phyloP scores from a whole-genome alignment of 208 protist genomes.

The Wallacemonas sp. region DNA sequence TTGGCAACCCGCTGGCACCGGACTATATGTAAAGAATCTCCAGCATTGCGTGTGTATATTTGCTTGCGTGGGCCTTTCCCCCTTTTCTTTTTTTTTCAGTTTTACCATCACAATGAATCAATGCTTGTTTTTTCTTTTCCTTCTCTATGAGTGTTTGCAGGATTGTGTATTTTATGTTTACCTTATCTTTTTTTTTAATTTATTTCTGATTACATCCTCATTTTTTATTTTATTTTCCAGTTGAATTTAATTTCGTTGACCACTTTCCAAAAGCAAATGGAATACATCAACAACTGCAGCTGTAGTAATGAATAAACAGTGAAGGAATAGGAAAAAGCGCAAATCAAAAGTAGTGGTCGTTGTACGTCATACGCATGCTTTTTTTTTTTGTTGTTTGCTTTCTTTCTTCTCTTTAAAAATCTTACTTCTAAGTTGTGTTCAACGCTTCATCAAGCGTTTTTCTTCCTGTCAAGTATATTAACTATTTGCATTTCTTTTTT shows the following conservation, averaged over 20 bases:
- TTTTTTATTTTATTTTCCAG: not conserved
- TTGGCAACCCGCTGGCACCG: not conserved
- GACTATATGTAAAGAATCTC: not conserved
- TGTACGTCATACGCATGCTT: not conserved
- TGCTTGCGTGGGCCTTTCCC: not conserved
- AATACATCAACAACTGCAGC: too few species aligned
- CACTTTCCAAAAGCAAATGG: too few species aligned
- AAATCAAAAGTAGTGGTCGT: not conserved
- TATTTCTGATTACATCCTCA: not conserved
- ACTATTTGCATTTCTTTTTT: too few species aligned
- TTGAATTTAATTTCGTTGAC: too few species aligned
- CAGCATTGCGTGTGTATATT: too few species aligned
- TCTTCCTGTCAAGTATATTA: too few species aligned
- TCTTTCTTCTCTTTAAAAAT: too few species aligned
- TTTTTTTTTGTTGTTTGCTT: too few species aligned
- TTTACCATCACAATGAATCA: not conserved
- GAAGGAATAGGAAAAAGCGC: too few species aligned
- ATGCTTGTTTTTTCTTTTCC: not conserved
- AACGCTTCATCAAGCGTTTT: too few species aligned
- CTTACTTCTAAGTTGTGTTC: too few species aligned
- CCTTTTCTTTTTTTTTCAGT: not conserved
- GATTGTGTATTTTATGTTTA: not conserved
- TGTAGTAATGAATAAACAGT: too few species aligned
- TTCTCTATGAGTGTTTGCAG: not conserved
- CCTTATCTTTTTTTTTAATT: not conserved